phyloP scores from a whole-genome alignment of 306 rosid species.

The Cicer chorassanicum region DNA sequence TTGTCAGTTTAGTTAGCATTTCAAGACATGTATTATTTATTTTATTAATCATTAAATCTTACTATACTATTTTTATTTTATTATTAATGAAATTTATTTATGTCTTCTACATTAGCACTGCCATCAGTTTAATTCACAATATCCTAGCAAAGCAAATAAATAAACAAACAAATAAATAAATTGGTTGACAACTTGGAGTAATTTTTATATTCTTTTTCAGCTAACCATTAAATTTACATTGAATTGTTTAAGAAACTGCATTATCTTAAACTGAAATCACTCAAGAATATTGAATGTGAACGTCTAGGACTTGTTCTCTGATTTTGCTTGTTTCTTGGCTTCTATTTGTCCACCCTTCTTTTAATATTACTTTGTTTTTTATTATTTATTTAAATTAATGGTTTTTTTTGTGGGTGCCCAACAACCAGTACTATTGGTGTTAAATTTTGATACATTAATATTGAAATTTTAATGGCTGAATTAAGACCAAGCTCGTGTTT shows the following conservation, averaged over 20 bases:
- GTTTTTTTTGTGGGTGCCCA: neutral
- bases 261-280: slow-evolving; percentile 34
- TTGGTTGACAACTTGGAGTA: neutral
- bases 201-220: slow-evolving; percentile 4
- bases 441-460: neutral
- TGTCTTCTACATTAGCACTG: neutral
- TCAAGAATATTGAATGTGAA: neutral
- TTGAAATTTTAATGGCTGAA: slow-evolving; percentile 4
- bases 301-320: neutral
- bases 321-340: slow-evolving; percentile 40
- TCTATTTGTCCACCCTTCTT: slow-evolving; percentile 12
- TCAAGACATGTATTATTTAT: too few species aligned
- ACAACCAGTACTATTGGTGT: slow-evolving; percentile 23
- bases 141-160: neutral
- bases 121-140: neutral
- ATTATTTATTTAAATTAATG: neutral
- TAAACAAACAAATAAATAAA: neutral
- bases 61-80: too few species aligned
- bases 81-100: too few species aligned
- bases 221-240: slow-evolving; percentile 1
- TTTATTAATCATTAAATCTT: too few species aligned
- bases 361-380: neutral
- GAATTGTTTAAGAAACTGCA: neutral
- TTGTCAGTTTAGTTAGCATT: too few species aligned
- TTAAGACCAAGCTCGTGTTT: neutral